A percentile compares a stretch with the other conserved stretches of the same genome.
Evolutionary conservation across 2,329 filamentous ascomycete genomes (phyloP).

Genomic region (Aureobasidium sp.): DNA sequence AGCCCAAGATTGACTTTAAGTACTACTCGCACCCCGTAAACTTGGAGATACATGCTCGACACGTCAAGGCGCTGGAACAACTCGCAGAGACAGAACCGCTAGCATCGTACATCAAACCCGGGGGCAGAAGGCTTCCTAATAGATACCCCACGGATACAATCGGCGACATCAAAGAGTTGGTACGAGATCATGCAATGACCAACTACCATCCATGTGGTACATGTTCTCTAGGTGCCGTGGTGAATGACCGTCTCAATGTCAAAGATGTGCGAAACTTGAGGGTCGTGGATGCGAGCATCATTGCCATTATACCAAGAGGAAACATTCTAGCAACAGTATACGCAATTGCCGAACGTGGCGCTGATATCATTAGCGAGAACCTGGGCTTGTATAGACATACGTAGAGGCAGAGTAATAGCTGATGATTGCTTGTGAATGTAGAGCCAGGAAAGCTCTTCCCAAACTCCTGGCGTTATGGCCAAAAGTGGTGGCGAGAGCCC

Average conservation of each 20-base stretch:
- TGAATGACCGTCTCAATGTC: slow-evolving; percentile 21
- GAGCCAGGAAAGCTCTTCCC: no score
- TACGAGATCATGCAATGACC: slow-evolving; percentile 15
- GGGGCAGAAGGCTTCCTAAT: slow-evolving; percentile 16
- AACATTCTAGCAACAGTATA: slow-evolving; percentile 20
- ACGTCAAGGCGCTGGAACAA: slow-evolving; percentile 27
- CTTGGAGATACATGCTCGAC: slow-evolving; percentile 22
- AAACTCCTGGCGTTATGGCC: no score
- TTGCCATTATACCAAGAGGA: slow-evolving; percentile 32
- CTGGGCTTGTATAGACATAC: neutral
- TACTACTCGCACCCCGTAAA: slow-evolving; percentile 26
- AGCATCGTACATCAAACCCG: slow-evolving; percentile 20
- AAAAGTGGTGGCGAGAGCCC: no score
- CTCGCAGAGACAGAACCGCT: slow-evolving; percentile 36
- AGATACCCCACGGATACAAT: slow-evolving; percentile 11
- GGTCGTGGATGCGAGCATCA: slow-evolving; percentile 36
- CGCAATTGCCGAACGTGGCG: slow-evolving; percentile 33
- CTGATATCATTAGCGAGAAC: slow-evolving; percentile 21
- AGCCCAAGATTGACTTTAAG: slow-evolving; percentile 22
- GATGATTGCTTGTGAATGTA: no score
- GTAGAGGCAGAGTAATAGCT: neutral
- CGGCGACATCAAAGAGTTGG: slow-evolving; percentile 19
- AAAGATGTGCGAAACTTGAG: slow-evolving; percentile 28
- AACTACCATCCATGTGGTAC: slow-evolving; percentile 36
- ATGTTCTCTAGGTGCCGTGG: slow-evolving; percentile 28